A percentile compares a stretch with the other conserved stretches of the same genome.
phyloP scores from a whole-genome alignment of 768 basidiomycete species.

The Lactarius pseudohatsudake region DNA sequence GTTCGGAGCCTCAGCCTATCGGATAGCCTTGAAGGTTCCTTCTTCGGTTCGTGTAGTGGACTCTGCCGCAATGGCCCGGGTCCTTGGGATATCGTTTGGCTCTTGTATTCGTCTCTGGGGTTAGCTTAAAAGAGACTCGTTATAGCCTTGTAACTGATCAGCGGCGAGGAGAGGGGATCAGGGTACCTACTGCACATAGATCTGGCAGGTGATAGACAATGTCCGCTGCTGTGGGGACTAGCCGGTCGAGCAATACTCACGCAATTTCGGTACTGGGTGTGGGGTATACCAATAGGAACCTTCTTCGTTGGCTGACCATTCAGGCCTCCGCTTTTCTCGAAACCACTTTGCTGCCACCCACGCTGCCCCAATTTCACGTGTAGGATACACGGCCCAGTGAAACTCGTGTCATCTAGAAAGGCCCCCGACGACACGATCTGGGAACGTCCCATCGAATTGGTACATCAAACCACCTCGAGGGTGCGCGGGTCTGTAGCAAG shows the following conservation, averaged over 20 bases:
- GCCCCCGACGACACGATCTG: constrained; percentile 64
- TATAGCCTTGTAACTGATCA: constrained; percentile 16
- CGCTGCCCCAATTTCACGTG: constrained; percentile 91
- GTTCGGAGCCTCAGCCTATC: constrained; percentile 77
- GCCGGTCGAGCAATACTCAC: constrained; percentile 46
- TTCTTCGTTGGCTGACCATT: constrained; percentile 57
- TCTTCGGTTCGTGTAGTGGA: constrained; percentile 72
- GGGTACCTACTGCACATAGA: constrained; percentile 4
- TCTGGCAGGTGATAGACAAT: not conserved
- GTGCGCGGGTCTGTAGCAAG: constrained; percentile 65
- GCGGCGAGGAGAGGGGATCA: too few relatives aligned
- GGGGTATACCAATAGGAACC: too few relatives aligned
- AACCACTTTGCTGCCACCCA: constrained; percentile 85
- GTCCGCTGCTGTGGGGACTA: not conserved
- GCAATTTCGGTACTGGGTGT: constrained; percentile 51
- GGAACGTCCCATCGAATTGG: constrained; percentile 11
- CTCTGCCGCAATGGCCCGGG: constrained; percentile 78
- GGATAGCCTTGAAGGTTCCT: constrained; percentile 65
- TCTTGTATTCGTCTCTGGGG: constrained; percentile 67
- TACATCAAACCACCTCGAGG: constrained; percentile 36
- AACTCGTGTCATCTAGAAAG: constrained; percentile 94
- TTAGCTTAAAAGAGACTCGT: constrained; percentile 68
- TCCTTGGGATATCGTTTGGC: constrained; percentile 51
- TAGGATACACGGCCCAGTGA: constrained; percentile 91
- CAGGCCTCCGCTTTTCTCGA: constrained; percentile 48